Evolutionary conservation across 768 basidiomycete species (phyloP).

Genomic region (Boletus rubroflammeus): DNA sequence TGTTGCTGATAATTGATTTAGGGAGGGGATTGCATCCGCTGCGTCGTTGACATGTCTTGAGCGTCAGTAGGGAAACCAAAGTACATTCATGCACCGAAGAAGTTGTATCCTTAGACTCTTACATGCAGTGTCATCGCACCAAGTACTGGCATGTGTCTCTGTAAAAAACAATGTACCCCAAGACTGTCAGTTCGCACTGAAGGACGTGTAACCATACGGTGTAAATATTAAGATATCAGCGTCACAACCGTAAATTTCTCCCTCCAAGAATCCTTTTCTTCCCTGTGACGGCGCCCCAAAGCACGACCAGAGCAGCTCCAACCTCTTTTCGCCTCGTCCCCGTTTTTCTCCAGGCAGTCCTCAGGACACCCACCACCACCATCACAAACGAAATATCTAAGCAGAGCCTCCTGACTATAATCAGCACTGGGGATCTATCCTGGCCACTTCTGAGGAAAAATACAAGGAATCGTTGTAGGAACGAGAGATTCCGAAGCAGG

Average conservation of each 20-base stretch:
- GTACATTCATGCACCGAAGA: neutral
- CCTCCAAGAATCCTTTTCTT: slow-evolving; percentile 51
- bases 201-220: slow-evolving; percentile 3
- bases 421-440: slow-evolving; percentile 59
- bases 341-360: slow-evolving; percentile 62
- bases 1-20: slow-evolving; percentile 7
- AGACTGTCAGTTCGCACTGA: neutral
- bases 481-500: slow-evolving; percentile 47
- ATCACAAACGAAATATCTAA: slow-evolving; percentile 76
- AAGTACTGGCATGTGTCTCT: neutral
- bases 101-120: slow-evolving; percentile 2
- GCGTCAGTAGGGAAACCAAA: neutral
- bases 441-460: slow-evolving; percentile 58
- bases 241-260: slow-evolving; percentile 9
- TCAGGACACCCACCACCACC: slow-evolving; percentile 55
- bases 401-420: slow-evolving; percentile 69
- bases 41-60: slow-evolving; percentile 86
- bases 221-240: slow-evolving; percentile 8
- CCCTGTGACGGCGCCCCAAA: slow-evolving; percentile 73
- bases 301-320: slow-evolving; percentile 53
- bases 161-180: neutral
- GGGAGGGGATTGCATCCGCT: slow-evolving; percentile 89
- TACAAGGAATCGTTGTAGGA: slow-evolving; percentile 45
- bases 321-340: slow-evolving; percentile 70
- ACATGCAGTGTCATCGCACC: neutral